Evolutionary conservation across 306 rosid genomes (phyloP).

Genomic region (Fragaria vesca): DNA sequence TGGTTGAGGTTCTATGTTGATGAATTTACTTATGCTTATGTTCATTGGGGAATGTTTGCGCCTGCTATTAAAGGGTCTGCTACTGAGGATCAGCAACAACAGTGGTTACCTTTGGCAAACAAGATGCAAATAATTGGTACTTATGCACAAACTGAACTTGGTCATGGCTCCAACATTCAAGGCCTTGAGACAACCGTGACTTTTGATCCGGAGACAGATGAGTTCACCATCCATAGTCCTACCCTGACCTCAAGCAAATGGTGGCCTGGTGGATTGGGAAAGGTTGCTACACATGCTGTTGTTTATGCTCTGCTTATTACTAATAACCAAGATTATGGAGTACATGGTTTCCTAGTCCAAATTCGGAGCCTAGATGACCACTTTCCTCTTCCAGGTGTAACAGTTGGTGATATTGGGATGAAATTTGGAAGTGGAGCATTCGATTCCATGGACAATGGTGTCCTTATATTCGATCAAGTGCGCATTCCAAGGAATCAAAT

Average conservation of each 20-base stretch:
- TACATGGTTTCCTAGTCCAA: constrained; percentile 88
- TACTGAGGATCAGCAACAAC: constrained; percentile 76
- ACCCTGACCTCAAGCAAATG: constrained; percentile 90
- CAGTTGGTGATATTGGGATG: constrained; percentile 83
- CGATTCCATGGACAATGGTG: constrained; percentile 85
- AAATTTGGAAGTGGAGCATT: constrained; percentile 84
- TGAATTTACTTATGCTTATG: constrained; percentile 74
- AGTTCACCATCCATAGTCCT: constrained; percentile 82
- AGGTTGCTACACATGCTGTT: constrained; percentile 77
- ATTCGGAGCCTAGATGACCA: constrained; percentile 87
- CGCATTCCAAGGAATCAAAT: constrained; percentile 84
- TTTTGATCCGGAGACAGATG: constrained; percentile 73
- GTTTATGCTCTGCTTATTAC: constrained; percentile 77
- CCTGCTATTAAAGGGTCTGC: constrained; percentile 84
- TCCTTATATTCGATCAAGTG: constrained; percentile 64
- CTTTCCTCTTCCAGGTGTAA: constrained; percentile 76
- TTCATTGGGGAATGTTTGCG: constrained; percentile 97
- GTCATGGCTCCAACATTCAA: constrained; percentile 93
- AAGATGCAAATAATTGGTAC: constrained; percentile 89
- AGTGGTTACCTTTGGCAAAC: constrained; percentile 82
- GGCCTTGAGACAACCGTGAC: constrained; percentile 94
- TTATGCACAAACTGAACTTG: constrained; percentile 97
- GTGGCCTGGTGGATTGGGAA: constrained; percentile 99
- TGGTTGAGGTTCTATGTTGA: constrained; percentile 68
- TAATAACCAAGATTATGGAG: constrained; percentile 64